phyloP scores from a whole-genome alignment of 176 grass and related monocot species.

The Eragrostis nindensis region DNA sequence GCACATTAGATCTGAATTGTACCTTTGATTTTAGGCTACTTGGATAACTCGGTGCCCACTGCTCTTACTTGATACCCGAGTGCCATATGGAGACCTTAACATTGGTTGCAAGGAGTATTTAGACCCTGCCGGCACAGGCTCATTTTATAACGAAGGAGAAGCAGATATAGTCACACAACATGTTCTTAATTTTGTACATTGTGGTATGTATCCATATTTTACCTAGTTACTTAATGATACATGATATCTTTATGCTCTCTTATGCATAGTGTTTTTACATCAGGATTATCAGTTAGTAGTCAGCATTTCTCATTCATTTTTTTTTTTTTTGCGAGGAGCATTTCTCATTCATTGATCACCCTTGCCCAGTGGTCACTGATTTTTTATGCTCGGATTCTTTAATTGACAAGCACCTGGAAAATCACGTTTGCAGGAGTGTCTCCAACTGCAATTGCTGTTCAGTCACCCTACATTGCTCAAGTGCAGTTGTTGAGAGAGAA shows the following conservation, averaged over 20 bases:
- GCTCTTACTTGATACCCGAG: conserved; percentile 88
- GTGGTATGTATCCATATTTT: conserved; percentile 57
- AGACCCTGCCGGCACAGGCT: conserved; percentile 89
- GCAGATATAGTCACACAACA: conserved; percentile 91
- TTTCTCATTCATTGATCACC: conserved; percentile 8
- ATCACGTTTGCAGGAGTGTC: conserved; percentile 66
- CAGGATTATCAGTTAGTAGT: conserved; percentile 20
- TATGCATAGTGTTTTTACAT: not conserved
- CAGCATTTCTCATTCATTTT: conserved; percentile 4
- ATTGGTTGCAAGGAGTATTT: conserved; percentile 79
- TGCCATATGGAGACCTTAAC: conserved; percentile 74
- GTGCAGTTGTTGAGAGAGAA: conserved; percentile 89
- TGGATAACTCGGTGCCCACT: conserved; percentile 88
- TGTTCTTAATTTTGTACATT: conserved; percentile 88
- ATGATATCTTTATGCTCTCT: not conserved
- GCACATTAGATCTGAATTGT: conserved; percentile 31
- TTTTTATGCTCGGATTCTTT: conserved; percentile 27
- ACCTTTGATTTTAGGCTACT: conserved; percentile 60
- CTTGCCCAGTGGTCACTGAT: not conserved
- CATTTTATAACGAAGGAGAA: conserved; percentile 96
- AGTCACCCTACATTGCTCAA: conserved; percentile 97
- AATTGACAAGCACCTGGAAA: conserved; percentile 36
- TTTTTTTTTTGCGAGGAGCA: no score
- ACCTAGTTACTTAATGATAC: conserved; percentile 14
- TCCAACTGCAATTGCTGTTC: conserved; percentile 71